Percentiles rank a stretch among this genome's conserved stretches.
Evolutionary conservation across 2,329 filamentous ascomycete species (phyloP).

Genomic region (Fusarium liriodendri): DNA sequence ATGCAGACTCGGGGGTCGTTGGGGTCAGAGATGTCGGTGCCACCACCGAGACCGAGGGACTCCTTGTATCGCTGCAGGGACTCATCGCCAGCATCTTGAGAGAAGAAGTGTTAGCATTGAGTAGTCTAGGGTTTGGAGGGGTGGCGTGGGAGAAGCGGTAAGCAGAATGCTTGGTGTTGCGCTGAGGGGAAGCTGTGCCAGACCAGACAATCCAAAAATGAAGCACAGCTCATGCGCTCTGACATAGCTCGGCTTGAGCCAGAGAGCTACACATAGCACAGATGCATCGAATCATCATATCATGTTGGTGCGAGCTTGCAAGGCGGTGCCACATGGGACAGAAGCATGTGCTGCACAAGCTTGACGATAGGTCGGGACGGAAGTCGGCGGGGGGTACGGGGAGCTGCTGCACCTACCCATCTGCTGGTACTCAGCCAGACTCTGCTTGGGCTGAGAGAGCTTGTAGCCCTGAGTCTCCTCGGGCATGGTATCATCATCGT

Average conservation of each 20-base stretch:
- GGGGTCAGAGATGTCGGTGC: slow-evolving; percentile 77
- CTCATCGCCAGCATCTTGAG: slow-evolving; percentile 79
- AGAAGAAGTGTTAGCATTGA: slow-evolving; percentile 32
- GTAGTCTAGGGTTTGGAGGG: not conserved
- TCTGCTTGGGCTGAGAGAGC: slow-evolving; percentile 96
- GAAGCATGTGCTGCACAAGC: slow-evolving; percentile 23
- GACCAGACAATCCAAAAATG: not conserved
- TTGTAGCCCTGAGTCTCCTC: slow-evolving; percentile 97
- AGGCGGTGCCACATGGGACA: slow-evolving; percentile 17
- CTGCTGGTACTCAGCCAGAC: slow-evolving; percentile 91
- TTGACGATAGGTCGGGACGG: not conserved
- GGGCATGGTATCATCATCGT: slow-evolving; percentile 84
- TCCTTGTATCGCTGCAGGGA: slow-evolving; percentile 98
- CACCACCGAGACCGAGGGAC: slow-evolving; percentile 86
- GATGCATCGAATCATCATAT: slow-evolving; percentile 14
- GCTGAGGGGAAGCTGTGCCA: not conserved
- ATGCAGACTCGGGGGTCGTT: slow-evolving; percentile 91
- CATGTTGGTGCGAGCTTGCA: slow-evolving; percentile 19
- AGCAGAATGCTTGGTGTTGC: not conserved
- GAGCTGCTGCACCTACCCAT: slow-evolving; percentile 74
- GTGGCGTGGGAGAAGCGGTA: not conserved
- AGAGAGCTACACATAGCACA: not conserved
- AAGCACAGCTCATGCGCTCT: not conserved
- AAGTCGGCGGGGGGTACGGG: slow-evolving; percentile 2
- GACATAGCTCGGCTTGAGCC: not conserved